A percentile compares a stretch with the other conserved stretches of the same genome.
These are phyloP conservation scores for Tuctoria greenei DNA, from an alignment of 176 grass and related monocot genomes.

Conservation along the genomic window DNA sequence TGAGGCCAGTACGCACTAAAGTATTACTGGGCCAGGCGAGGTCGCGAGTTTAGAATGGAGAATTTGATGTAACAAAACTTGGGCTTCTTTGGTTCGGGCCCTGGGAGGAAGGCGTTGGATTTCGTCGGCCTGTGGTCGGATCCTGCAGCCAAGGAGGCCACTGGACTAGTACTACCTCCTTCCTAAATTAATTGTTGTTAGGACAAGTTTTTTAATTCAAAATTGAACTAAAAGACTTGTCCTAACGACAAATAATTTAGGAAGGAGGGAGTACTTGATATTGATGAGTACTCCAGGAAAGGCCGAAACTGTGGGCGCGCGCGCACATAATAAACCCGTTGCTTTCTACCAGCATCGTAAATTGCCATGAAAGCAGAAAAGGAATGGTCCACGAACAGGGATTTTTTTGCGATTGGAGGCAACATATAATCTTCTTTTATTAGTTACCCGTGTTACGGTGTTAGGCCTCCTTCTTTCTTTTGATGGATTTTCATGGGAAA, in stretches of 20 bases:
- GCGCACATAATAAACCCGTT: constrained; percentile 12
- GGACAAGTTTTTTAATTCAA: too few relatives aligned
- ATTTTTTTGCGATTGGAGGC: neutral
- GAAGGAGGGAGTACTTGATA: too few relatives aligned
- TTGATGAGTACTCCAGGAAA: constrained; percentile 13
- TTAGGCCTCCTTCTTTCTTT: too few relatives aligned
- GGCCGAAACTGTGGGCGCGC: constrained; percentile 32
- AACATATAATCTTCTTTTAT: neutral
- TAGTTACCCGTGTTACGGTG: neutral
- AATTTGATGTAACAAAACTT: neutral
- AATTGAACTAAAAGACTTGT: too few relatives aligned
- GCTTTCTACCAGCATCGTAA: neutral
- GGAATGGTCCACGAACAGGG: neutral
- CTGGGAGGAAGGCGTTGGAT: too few relatives aligned
- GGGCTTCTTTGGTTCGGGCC: too few relatives aligned
- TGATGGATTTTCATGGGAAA: too few relatives aligned
- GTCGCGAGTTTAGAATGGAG: neutral
- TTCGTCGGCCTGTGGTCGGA: too few relatives aligned
- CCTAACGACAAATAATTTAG: too few relatives aligned
- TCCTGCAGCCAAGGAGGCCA: too few relatives aligned
- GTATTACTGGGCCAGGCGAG: neutral
- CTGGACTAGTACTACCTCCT: too few relatives aligned
- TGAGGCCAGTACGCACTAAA: neutral
- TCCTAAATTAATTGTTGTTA: too few relatives aligned
- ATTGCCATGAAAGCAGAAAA: neutral